A percentile compares a stretch with the other conserved stretches of the same genome.
phyloP scores from a whole-genome alignment of 2,329 filamentous ascomycete species.

The Hypoxylon sp. region DNA sequence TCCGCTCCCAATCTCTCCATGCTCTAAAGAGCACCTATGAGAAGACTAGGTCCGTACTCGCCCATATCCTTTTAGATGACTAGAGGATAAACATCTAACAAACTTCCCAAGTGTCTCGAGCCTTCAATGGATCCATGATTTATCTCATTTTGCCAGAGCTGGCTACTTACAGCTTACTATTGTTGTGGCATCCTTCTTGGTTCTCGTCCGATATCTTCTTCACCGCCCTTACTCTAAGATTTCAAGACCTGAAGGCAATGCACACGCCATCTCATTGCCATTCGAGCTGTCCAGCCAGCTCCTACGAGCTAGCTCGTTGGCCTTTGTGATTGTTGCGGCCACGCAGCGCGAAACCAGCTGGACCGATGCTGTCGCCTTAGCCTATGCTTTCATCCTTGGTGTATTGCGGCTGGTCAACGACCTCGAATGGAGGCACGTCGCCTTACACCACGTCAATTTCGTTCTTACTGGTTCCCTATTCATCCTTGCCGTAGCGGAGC shows the following conservation, averaged over 20 bases:
- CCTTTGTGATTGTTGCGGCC: constrained; percentile 58
- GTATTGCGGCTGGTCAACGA: constrained; percentile 60
- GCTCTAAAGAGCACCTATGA: constrained; percentile 27
- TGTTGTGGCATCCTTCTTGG: constrained; percentile 57
- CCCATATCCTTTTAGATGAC: constrained; percentile 9
- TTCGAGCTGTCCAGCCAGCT: constrained; percentile 63
- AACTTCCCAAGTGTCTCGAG: constrained; percentile 19
- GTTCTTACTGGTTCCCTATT: constrained; percentile 58
- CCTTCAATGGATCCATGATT: constrained; percentile 58
- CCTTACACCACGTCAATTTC: constrained; percentile 66
- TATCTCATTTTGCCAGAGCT: constrained; percentile 59
- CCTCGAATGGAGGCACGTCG: constrained; percentile 62
- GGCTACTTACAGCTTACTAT: constrained; percentile 59
- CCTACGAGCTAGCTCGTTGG: constrained; percentile 58
- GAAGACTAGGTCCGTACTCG: constrained; percentile 34
- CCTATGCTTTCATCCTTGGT: constrained; percentile 62
- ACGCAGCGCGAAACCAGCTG: constrained; percentile 55
- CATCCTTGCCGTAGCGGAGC: constrained; percentile 56
- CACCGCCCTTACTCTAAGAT: constrained; percentile 53
- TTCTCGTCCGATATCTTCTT: constrained; percentile 55
- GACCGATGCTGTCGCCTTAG: constrained; percentile 56
- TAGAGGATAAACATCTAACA: constrained; percentile 19
- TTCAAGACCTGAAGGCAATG: constrained; percentile 52
- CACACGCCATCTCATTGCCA: constrained; percentile 58
- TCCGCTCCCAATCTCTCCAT: constrained; percentile 53